Percentiles rank a stretch among this genome's conserved stretches.
Evolutionary conservation across 208 protist species (phyloP).

Genomic region (Leishmania tarentolae): DNA sequence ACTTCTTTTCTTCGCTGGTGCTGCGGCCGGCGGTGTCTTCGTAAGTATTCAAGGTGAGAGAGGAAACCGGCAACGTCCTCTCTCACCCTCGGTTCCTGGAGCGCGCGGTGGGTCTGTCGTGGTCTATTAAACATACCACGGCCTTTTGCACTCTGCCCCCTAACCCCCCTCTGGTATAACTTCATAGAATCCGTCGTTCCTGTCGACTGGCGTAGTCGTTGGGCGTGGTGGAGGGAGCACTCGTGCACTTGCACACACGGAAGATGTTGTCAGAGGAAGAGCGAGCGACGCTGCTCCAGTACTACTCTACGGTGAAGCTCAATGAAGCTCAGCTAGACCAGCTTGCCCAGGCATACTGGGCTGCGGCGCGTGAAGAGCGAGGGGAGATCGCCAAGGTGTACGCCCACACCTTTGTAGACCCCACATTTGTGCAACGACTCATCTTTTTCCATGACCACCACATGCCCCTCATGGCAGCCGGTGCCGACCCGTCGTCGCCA

Average conservation of each 20-base stretch:
- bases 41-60: background rate
- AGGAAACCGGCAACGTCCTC: background rate
- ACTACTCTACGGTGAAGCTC: constrained; percentile 68
- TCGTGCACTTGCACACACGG: background rate
- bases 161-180: background rate
- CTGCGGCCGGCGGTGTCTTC: background rate
- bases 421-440: constrained; percentile 73
- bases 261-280: constrained; percentile 74
- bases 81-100: background rate
- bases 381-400: constrained; percentile 75
- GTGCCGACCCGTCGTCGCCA: background rate
- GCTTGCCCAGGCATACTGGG: constrained; percentile 77
- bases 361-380: constrained; percentile 60
- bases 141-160: background rate
- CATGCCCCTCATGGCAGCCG: constrained; percentile 3
- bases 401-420: constrained; percentile 72
- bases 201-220: background rate
- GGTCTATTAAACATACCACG: background rate
- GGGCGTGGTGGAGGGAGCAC: background rate
- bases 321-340: constrained; percentile 62
- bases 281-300: constrained; percentile 60
- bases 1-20: background rate
- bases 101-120: background rate
- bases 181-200: background rate
- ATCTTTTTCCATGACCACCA: constrained; percentile 59